Evolutionary conservation across 1,284 basidiomycete species (phyloP).

Genomic region (Malassezia dermatis): DNA sequence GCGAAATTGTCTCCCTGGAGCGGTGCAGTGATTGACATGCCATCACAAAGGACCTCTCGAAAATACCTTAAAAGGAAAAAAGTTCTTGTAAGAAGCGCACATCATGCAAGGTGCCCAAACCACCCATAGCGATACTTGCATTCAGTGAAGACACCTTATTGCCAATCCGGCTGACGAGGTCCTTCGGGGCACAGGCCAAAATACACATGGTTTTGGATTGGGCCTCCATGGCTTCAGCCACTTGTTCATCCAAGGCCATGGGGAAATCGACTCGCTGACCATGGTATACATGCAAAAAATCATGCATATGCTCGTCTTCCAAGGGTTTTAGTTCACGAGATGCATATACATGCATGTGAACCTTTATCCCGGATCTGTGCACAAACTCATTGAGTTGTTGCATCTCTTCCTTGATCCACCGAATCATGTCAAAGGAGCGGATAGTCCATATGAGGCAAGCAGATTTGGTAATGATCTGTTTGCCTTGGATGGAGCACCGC

Average conservation of each 20-base stretch:
- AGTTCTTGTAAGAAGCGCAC: neutral
- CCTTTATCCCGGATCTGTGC: neutral
- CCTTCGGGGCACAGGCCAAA: neutral
- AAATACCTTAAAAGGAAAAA: neutral
- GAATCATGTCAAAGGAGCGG: neutral
- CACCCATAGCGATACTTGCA: neutral
- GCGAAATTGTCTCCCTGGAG: too few species aligned
- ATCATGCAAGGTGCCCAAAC: neutral
- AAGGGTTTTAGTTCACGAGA: neutral
- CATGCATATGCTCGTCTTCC: neutral
- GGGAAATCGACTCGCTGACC: neutral
- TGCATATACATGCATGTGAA: neutral
- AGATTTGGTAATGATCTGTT: neutral
- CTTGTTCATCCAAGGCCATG: neutral
- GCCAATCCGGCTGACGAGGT: neutral
- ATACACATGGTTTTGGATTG: neutral
- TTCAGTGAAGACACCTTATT: neutral
- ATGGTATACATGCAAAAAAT: neutral
- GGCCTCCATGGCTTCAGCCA: neutral
- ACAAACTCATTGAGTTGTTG: neutral
- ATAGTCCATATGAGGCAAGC: conserved; percentile 6
- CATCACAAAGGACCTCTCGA: too few species aligned
- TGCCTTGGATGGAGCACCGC: neutral
- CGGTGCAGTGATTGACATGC: too few species aligned
- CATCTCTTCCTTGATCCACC: conserved; percentile 2